phyloP scores from a whole-genome alignment of 371 early-diverging fungal species.

The Mucor velutinosus region DNA sequence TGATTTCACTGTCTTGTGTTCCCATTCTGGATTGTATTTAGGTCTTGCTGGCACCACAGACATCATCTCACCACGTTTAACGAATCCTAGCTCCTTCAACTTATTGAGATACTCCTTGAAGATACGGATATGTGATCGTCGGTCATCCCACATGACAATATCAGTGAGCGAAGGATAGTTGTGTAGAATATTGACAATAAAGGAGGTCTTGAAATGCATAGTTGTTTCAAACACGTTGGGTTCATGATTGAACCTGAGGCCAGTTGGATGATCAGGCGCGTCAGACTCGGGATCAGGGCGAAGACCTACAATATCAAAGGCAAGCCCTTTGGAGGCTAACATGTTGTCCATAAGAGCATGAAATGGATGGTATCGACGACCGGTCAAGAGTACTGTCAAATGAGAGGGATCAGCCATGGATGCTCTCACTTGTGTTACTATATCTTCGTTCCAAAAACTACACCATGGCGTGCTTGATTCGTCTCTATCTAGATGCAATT shows the following conservation, averaged over 20 bases:
- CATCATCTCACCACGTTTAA: slow-evolving; percentile 34
- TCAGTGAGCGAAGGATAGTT: slow-evolving; percentile 41
- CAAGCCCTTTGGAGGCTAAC: slow-evolving; percentile 36
- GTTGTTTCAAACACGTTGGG: slow-evolving; percentile 46
- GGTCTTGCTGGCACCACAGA: slow-evolving; percentile 47
- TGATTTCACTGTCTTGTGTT: slow-evolving; percentile 40
- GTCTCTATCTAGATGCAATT: slow-evolving; percentile 21
- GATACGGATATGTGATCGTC: slow-evolving; percentile 44
- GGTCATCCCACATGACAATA: slow-evolving; percentile 67
- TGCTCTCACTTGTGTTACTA: slow-evolving; percentile 25
- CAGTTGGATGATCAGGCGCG: background rate
- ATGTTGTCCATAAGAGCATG: slow-evolving; percentile 39
- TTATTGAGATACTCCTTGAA: slow-evolving; percentile 48
- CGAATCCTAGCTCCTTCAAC: slow-evolving; percentile 13
- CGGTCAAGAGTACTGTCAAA: slow-evolving; percentile 60
- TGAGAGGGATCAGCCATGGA: slow-evolving; percentile 43
- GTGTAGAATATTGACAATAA: slow-evolving; percentile 50
- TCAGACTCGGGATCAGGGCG: slow-evolving; percentile 44
- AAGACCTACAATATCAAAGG: slow-evolving; percentile 59
- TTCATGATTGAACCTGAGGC: slow-evolving; percentile 15
- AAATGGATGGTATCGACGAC: slow-evolving; percentile 60
- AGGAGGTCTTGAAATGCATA: slow-evolving; percentile 61
- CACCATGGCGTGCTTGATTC: slow-evolving; percentile 32
- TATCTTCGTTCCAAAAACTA: slow-evolving; percentile 44
- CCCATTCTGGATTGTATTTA: slow-evolving; percentile 51